A percentile compares a stretch with the other conserved stretches of the same genome.
Evolutionary conservation across 2,329 filamentous ascomycete genomes (phyloP).

Genomic region (Ophiocordyceps robertsii): DNA sequence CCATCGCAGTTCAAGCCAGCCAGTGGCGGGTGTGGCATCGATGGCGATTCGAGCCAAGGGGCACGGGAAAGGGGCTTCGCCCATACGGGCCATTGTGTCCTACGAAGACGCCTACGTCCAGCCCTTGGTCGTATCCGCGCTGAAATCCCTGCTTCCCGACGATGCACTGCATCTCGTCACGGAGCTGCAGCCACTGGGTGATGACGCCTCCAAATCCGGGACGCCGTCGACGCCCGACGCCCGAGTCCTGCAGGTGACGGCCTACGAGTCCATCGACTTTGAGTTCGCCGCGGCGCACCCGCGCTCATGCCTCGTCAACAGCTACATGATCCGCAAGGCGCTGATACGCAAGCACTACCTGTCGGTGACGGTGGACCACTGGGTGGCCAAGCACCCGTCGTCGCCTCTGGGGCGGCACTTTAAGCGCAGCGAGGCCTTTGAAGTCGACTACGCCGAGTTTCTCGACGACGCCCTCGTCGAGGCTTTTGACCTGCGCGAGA

Average conservation of each 20-base stretch:
- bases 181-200: slow-evolving; percentile 19
- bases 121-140: slow-evolving; percentile 64
- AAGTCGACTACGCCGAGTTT: slow-evolving; percentile 94
- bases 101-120: slow-evolving; percentile 88
- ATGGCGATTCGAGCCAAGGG: slow-evolving; percentile 8
- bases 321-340: slow-evolving; percentile 91
- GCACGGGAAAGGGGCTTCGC: not conserved
- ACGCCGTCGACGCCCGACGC: slow-evolving; percentile 21
- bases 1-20: slow-evolving; percentile 12
- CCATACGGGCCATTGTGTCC: slow-evolving; percentile 55
- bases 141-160: slow-evolving; percentile 46
- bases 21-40: slow-evolving; percentile 3
- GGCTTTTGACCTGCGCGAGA: slow-evolving; percentile 73
- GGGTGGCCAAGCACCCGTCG: slow-evolving; percentile 70
- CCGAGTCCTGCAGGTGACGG: slow-evolving; percentile 61
- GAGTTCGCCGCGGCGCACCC: slow-evolving; percentile 53
- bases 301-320: slow-evolving; percentile 58
- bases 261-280: slow-evolving; percentile 84
- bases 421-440: slow-evolving; percentile 71
- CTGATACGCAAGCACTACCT: slow-evolving; percentile 94
- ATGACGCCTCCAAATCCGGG: slow-evolving; percentile 20
- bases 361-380: slow-evolving; percentile 68
- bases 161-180: slow-evolving; percentile 41
- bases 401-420: slow-evolving; percentile 58
- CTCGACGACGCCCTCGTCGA: slow-evolving; percentile 86